Evolutionary conservation across 441 rosid species (phyloP), one percentile per base, ranked within the genome.

Genomic region (Capsella rubella): DNA sequence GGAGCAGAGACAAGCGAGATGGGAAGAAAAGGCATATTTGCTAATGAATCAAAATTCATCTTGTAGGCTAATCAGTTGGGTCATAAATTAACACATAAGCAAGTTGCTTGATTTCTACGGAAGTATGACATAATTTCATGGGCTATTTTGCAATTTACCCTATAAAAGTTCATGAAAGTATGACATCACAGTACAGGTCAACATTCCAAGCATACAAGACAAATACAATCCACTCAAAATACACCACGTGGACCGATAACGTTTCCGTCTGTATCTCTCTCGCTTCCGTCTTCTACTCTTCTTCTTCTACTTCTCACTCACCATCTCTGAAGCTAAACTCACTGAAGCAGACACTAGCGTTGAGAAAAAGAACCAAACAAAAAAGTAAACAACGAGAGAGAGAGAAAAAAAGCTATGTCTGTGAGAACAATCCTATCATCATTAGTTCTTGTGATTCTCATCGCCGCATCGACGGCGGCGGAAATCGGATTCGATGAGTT

Each of bases 401-500:
- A 31, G 54, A 35, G 59, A 74, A 29, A 39, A 15, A 21, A 10
- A 73, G 31, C 67, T 51, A 74, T 69, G 79, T 46, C 82, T 79
- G 4, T 10, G 28, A 63, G 13, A 65, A 39, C 45, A 59, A 40
- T 64, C 68, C 8, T 79, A 54, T 28, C 78, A 34, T 29, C 65
- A 8, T 15, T 49, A 29, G 53, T 53, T 57, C 35, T 75, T 8
- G 9, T 79, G 15, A 34, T 71, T 39, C 69, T 74, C 76, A 15
- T 78, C 63, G 52, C 61, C 45, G 67, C 46, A 55, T 50, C 69
- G 39, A 74, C 84, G 35, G 55, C 64, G 47, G 67, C 73, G 0
- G 71, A 73, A 11, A 80, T 85, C 54, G 73, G 39, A 76, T 87
- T 85, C 72, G 84, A 90, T 27, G 92, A 86, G 25, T 73, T 84